Conservation (phyloP, 1,284 basidiomycete genomes). For the Cutaneotrichosporon cavernicola region DNA sequence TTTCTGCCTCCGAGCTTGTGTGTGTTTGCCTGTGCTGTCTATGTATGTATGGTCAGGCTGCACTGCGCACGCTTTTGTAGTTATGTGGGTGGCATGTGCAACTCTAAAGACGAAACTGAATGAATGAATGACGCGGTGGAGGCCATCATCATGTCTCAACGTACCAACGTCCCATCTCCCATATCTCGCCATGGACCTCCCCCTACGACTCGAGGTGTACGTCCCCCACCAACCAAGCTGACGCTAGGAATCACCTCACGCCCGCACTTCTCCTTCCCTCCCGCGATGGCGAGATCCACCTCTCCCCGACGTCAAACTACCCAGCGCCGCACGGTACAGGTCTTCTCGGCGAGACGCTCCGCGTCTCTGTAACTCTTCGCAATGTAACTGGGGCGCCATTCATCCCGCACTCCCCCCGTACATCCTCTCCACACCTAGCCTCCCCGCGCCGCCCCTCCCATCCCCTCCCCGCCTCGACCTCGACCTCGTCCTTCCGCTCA, state of each 20-base stretch:
- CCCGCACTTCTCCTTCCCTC: constrained; percentile 17
- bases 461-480: background rate
- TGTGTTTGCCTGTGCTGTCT: background rate
- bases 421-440: background rate
- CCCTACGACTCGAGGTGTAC: constrained; percentile 16
- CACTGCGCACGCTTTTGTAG: background rate
- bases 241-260: constrained; percentile 11
- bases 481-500: background rate
- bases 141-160: background rate
- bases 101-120: background rate
- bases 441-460: background rate
- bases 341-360: constrained; percentile 41
- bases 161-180: background rate
- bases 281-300: constrained; percentile 24
- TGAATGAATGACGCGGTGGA: constrained; percentile 8
- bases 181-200: constrained; percentile 8
- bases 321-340: constrained; percentile 39
- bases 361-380: constrained; percentile 30
- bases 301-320: constrained; percentile 45
- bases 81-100: background rate
- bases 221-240: constrained; percentile 1
- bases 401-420: no score
- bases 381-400: constrained; percentile 26
- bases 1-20: constrained; percentile 5
- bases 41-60: background rate